Evolutionary conservation across 2,329 filamentous ascomycete species (phyloP).

Genomic region (Penicillium digitatum): DNA sequence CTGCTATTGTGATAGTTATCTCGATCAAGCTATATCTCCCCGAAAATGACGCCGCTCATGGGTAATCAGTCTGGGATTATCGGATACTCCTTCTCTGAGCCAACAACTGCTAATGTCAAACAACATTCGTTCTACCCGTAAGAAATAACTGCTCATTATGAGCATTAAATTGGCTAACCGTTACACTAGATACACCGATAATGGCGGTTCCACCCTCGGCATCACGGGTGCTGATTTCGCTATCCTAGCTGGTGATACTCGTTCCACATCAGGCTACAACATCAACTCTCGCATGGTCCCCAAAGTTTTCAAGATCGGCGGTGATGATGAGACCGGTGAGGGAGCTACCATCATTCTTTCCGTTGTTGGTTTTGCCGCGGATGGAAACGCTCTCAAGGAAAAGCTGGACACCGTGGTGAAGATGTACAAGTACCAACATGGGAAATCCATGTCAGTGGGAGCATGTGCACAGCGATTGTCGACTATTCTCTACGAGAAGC

Average conservation of each 20-base stretch:
- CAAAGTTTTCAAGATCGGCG: conserved; percentile 96
- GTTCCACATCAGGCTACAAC: conserved; percentile 92
- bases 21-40: neutral
- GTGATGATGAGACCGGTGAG: conserved; percentile 77
- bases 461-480: conserved; percentile 93
- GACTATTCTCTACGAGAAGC: conserved; percentile 93
- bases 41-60: conserved; percentile 54
- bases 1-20: neutral
- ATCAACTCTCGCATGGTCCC: conserved; percentile 96
- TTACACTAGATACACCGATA: conserved; percentile 75
- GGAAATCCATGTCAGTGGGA: conserved; percentile 90
- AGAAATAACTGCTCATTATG: conserved; percentile 29
- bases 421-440: conserved; percentile 98
- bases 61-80: conserved; percentile 49
- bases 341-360: conserved; percentile 85
- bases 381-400: conserved; percentile 90
- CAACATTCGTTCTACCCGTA: conserved; percentile 90
- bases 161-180: conserved; percentile 11
- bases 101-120: conserved; percentile 48
- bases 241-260: conserved; percentile 95
- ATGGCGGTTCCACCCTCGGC: conserved; percentile 91
- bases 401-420: conserved; percentile 92
- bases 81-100: conserved; percentile 58
- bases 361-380: conserved; percentile 92
- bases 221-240: conserved; percentile 92